phyloP scores from a whole-genome alignment of 495 filamentous ascomycete species.

The Tuber melanosporum region DNA sequence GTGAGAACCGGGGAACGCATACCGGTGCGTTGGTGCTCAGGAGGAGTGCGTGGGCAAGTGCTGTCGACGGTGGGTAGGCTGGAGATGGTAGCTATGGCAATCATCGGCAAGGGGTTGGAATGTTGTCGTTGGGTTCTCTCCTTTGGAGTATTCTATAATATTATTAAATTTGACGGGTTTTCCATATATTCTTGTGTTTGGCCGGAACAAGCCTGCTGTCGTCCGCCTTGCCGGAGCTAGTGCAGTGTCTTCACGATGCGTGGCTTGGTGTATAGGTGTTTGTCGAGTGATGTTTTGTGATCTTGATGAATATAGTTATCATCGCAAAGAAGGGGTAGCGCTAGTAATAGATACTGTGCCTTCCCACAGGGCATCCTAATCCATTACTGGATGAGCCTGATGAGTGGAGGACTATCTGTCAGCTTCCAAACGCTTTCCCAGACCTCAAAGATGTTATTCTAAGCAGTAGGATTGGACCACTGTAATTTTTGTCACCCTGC shows the following conservation, averaged over 20 bases:
- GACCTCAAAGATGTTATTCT: not conserved
- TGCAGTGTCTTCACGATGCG: not conserved
- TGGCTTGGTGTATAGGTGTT: not conserved
- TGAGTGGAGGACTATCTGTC: not conserved
- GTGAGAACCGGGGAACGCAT: too few species aligned
- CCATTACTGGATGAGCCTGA: not conserved
- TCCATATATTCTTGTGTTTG: not conserved
- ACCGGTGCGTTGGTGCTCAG: not conserved
- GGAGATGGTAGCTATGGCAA: not conserved
- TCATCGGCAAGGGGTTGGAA: not conserved
- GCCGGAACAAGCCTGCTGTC: not conserved
- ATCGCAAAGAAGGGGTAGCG: not conserved
- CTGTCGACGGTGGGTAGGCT: not conserved
- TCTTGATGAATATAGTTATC: not conserved
- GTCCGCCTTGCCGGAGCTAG: not conserved
- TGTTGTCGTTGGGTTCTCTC: not conserved
- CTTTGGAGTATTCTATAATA: not conserved
- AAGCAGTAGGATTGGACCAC: not conserved
- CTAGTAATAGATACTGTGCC: not conserved
- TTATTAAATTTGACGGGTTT: not conserved
- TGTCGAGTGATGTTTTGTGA: not conserved
- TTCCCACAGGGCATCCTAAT: not conserved
- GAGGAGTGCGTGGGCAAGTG: not conserved
- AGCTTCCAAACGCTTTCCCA: not conserved
- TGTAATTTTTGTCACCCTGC: not conserved